Base-by-base conservation (phyloP, 176 grass and related monocot species). In the Paspalum notatum region DNA sequence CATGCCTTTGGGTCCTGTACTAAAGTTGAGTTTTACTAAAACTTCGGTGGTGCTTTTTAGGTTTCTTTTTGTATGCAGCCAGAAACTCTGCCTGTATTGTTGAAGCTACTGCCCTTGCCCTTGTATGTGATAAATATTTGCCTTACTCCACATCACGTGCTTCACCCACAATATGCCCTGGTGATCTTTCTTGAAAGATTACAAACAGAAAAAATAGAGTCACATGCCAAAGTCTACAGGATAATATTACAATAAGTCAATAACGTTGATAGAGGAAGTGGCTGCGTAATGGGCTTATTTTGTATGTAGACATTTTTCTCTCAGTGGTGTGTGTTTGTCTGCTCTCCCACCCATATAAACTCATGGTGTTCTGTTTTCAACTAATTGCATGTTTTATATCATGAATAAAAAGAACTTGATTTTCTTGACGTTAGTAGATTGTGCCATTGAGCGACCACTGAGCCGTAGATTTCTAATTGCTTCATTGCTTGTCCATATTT, bases 201-300 rank as follows among this genome's bases (percentile, higher is more conserved):
- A 32, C 39, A 18, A 12, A 22, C 57, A 57, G 57, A 47, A 47
- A 9, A 71, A 71, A 59, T 71, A 60, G 40, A 43, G 56, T 58
- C 65, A 70, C 78, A 80, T 80, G 65, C 51, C 54, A 52, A 22
- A 15, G 45, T 42, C 12, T 1, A 55, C 26, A 72, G 41, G 67
- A 51, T 27, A 20, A 50, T 62, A 71, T 56, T 56, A 59, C 16
- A 81, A 32, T n/a, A n/a, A n/a, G n/a, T n/a, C n/a, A n/a, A n/a
- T 82, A 72, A 18, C 47, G 62, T 50, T 48, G 11, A 38, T 40
- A 22, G 41, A 81, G 52, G 66, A 50, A 49, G 79, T 71, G 67
- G 43, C 44, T 7, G 1, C 40, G 44, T 71, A 32, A 71, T 82
- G 79, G 44, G 66, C 48, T 60, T 62, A 72, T 72, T 71, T 71